Evolutionary conservation across 192 early-diverging fungal genomes (phyloP).

Genomic region (Coemansia sp.): DNA sequence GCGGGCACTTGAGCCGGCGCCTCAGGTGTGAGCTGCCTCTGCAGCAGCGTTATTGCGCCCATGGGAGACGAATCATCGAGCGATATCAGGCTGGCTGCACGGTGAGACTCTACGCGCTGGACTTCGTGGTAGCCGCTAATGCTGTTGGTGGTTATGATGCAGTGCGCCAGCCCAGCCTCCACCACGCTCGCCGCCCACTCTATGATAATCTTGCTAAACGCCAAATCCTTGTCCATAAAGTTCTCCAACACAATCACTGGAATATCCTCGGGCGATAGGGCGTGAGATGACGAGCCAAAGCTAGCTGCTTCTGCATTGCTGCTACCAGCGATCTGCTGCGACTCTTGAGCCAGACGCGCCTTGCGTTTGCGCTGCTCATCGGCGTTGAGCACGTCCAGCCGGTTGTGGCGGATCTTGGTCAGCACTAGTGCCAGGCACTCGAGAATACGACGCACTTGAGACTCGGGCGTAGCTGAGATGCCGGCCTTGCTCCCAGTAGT

Average conservation of each 20-base stretch:
- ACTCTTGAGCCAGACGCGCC: neutral
- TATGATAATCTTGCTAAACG: slow-evolving; percentile 63
- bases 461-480: slow-evolving; percentile 79
- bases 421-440: slow-evolving; percentile 78
- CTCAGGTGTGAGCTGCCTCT: slow-evolving; percentile 47
- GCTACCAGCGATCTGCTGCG: neutral
- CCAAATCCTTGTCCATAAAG: slow-evolving; percentile 75
- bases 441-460: slow-evolving; percentile 83
- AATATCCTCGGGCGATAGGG: slow-evolving; percentile 59
- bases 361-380: slow-evolving; percentile 39
- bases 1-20: neutral
- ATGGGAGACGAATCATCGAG: slow-evolving; percentile 47
- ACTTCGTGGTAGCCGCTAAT: slow-evolving; percentile 67
- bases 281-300: slow-evolving; percentile 1
- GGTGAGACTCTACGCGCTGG: slow-evolving; percentile 54
- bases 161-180: slow-evolving; percentile 87
- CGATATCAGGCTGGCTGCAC: slow-evolving; percentile 41
- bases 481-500: slow-evolving; percentile 89
- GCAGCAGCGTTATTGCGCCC: slow-evolving; percentile 41
- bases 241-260: slow-evolving; percentile 92
- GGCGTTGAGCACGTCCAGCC: slow-evolving; percentile 31
- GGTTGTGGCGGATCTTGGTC: slow-evolving; percentile 57
- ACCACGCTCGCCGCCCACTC: slow-evolving; percentile 84
- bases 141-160: slow-evolving; percentile 84
- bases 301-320: neutral